Percentiles rank a stretch among this genome's conserved stretches.
phyloP scores from a whole-genome alignment of 495 filamentous ascomycete genomes.

The Aspergillus asperescens region DNA sequence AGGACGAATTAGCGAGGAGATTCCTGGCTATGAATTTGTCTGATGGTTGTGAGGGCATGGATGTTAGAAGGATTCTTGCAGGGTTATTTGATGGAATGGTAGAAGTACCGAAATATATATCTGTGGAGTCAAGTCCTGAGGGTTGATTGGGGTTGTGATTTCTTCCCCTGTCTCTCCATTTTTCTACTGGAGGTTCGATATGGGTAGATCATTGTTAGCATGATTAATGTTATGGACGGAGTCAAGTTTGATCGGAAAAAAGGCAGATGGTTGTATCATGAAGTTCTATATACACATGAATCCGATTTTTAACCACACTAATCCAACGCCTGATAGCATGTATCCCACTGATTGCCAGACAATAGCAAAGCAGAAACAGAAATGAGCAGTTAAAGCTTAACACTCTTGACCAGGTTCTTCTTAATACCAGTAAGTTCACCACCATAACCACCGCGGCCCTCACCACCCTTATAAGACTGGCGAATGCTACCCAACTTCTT shows the following conservation, averaged over 20 bases:
- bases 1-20: conserved; percentile 34
- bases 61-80: conserved; percentile 20
- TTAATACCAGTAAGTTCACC: conserved; percentile 97
- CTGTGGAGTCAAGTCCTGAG: neutral
- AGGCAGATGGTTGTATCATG: conserved; percentile 15
- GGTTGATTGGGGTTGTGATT: neutral
- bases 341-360: conserved; percentile 17
- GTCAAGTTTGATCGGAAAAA: neutral
- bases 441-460: conserved; percentile 79
- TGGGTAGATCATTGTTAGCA: neutral
- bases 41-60: neutral
- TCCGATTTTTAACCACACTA: conserved; percentile 21
- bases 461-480: conserved; percentile 80
- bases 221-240: neutral
- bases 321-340: conserved; percentile 31
- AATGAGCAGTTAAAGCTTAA: conserved; percentile 59
- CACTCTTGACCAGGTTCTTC: conserved; percentile 84
- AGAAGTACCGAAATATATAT: conserved; percentile 10
- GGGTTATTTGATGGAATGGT: conserved; percentile 17
- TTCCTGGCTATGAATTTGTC: conserved; percentile 33
- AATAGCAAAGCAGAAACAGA: conserved; percentile 25
- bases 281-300: conserved; percentile 26
- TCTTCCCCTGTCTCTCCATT: too few relatives aligned
- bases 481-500: conserved; percentile 86
- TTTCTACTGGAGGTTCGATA: neutral